These are phyloP conservation scores for Sporothrix mexicana DNA, from an alignment of 2,329 filamentous ascomycete species.

Conservation along the genomic window DNA sequence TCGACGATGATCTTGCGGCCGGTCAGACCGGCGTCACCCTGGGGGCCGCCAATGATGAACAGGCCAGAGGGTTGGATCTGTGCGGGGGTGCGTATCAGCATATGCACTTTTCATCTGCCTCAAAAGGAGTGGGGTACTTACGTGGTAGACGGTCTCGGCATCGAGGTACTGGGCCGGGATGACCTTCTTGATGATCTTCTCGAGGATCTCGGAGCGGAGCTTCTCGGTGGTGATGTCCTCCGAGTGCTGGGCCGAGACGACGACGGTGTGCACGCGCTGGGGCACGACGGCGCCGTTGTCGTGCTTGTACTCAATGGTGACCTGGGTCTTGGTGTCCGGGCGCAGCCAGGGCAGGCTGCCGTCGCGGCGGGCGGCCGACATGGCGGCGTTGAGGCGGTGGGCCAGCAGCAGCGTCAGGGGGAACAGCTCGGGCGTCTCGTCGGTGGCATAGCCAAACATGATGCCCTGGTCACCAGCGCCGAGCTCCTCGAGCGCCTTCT, in stretches of 20 bases:
- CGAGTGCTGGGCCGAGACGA: slow-evolving; percentile 94
- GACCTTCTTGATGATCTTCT: slow-evolving; percentile 96
- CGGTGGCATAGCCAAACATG: slow-evolving; percentile 99
- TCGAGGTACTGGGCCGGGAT: slow-evolving; percentile 93
- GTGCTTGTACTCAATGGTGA: slow-evolving; percentile 98
- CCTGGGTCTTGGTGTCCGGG: slow-evolving; percentile 99
- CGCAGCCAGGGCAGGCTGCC: slow-evolving; percentile 91
- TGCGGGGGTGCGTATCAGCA: slow-evolving; percentile 38
- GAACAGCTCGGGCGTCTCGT: slow-evolving; percentile 97
- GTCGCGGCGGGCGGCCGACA: slow-evolving; percentile 86
- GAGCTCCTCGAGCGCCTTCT: slow-evolving; percentile 95
- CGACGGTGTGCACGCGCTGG: slow-evolving; percentile 91
- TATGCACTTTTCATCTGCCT: slow-evolving; percentile 9
- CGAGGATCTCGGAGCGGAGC: slow-evolving; percentile 90
- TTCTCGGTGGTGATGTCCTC: slow-evolving; percentile 87
- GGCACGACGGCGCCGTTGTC: slow-evolving; percentile 93
- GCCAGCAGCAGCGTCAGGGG: slow-evolving; percentile 92
- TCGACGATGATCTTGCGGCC: slow-evolving; percentile 99
- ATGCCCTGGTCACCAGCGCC: slow-evolving; percentile 99
- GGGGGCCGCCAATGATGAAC: slow-evolving; percentile 98
- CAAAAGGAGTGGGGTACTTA: slow-evolving; percentile 58
- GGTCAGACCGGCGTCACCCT: slow-evolving; percentile 98
- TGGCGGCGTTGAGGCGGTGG: slow-evolving; percentile 96
- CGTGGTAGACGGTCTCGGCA: slow-evolving; percentile 93
- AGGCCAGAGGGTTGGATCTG: slow-evolving; percentile 94